Base-by-base conservation (phyloP, 305 asterid species). In the Fraxinus nigra region DNA sequence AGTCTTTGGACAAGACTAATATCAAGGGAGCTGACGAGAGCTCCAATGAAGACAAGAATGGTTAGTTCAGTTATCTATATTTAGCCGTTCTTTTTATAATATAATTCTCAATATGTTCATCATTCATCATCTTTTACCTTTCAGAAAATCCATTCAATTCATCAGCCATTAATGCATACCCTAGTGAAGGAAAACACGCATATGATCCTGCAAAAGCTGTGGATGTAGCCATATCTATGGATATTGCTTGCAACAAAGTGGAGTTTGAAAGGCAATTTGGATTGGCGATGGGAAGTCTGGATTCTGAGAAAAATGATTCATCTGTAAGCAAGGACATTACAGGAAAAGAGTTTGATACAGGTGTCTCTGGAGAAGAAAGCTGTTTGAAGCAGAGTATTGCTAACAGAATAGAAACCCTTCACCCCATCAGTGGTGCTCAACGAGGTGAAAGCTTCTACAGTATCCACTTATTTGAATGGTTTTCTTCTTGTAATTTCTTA, bases 1-100 rank as follows among this genome's bases (percentile, higher is more conserved):
- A 72, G 69, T 38, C 80, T 7, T 1, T 61, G 73, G 43, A 26
- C 56, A 28, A 34, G 81, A 77, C 48, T 43, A 16, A 24, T 8
- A 10, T 46, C 1, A 82, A 69, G 24, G 84, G 69, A 46, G 81
- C 80, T 30, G 83, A 63, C 38, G 83, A 76, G 72, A 38, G 40
- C 38, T 59, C 34, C 80, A 37, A 54, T 69, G 43, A 75, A 28
- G 77, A 46, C 76, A 51, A 78, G 16, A 81, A 84, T 79, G 91
- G 91, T 88, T 76, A 79, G 87, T 82, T 76, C 78, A 43, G 20
- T 80, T 46, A 54, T 24, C 24, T 82, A 69, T 43, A 54, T 28
- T 13, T 26, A 54, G 18, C 14, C 40, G 32, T 70, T 69, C 24
- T 61, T 81, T 30, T 76, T 61, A 11, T 33, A 14, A n/a, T 0